Evolutionary conservation across 371 early-diverging fungal genomes (phyloP), one percentile per base, ranked within the genome.

Genomic region (Funneliformis caledonium): DNA sequence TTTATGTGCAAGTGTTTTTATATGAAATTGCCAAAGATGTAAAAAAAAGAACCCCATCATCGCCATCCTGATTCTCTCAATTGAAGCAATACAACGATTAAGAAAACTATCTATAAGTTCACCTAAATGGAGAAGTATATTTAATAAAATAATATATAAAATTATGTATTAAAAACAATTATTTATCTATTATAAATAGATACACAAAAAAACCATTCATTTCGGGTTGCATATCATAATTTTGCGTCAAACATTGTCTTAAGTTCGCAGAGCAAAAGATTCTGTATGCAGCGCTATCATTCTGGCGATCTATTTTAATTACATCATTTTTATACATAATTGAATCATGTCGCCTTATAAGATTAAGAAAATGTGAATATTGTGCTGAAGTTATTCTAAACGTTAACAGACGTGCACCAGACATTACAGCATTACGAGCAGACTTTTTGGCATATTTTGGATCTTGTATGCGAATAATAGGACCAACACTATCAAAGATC

Each of bases 251-350:
- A 43, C 4, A 43, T 45, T 68, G 69, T n/a, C 4, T 42, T 67
- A 68, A 68, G 45, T 68, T 68, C 19, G 4, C 6, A 42, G 43
- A 68, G n/a, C 45, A 45, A 45, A 68, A 62, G 2, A 45, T 68
- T 37, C 43, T 33, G 19, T 43, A 68, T 16, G n/a, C 69, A 5
- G 69, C 69, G 19, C 16, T 8, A 45, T 68, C 69, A 68, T 68
- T 19, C 19, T 68, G 69, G 9, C n/a, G 14, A 45, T 68, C 43
- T 68, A 68, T 9, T 43, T 68, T 68, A 10, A 68, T 43, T 14
- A 68, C 43, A 68, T 68, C 47, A 68, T 45, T 37, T 68, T 45
- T 68, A 43, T 43, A 68, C 14, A 68, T 16, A 19, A 68, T 43
- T 43, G 37, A 45, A 43, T 68, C 6, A 43, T 12, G 9, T n/a